Evolutionary conservation across 805 yeast species (phyloP).

Genomic region (Pichia gijzeniarum): DNA sequence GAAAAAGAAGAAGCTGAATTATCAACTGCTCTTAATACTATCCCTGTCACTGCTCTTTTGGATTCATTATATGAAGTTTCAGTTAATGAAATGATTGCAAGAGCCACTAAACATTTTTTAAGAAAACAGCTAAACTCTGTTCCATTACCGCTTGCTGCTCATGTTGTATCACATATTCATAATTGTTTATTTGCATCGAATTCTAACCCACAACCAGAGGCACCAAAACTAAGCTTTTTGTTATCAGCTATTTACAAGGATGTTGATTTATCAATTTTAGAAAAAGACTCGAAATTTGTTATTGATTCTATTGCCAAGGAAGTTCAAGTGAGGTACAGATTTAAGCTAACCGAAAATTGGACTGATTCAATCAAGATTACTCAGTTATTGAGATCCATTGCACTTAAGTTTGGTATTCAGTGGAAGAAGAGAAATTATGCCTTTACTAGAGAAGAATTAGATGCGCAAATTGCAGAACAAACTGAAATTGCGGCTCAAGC

Average conservation of each 20-base stretch:
- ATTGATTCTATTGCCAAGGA: constrained; percentile 41
- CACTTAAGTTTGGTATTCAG: constrained; percentile 81
- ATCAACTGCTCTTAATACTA: constrained; percentile 34
- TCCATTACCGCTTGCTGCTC: constrained; percentile 51
- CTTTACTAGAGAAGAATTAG: constrained; percentile 39
- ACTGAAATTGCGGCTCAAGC: constrained; percentile 14
- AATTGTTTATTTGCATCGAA: constrained; percentile 57
- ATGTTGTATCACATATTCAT: constrained; percentile 62
- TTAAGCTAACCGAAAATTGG: constrained; percentile 47
- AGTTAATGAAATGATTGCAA: constrained; percentile 66
- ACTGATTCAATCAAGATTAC: constrained; percentile 29
- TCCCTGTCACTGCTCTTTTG: constrained; percentile 38
- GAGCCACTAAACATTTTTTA: constrained; percentile 72
- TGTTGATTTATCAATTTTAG: constrained; percentile 38
- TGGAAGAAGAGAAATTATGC: constrained; percentile 52
- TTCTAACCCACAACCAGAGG: constrained; percentile 34
- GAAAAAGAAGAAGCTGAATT: constrained; percentile 29
- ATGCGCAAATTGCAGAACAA: constrained; percentile 23
- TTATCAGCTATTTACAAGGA: constrained; percentile 37
- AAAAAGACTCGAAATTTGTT: constrained; percentile 38
- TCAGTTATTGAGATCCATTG: constrained; percentile 58
- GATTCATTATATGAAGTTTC: constrained; percentile 42
- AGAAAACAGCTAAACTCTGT: constrained; percentile 39
- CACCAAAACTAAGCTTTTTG: constrained; percentile 39
- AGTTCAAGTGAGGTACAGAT: constrained; percentile 60